Evolutionary conservation across 352 stramenopile species (phyloP), one percentile per base, ranked within the genome.

Genomic region (Plasmopara halstedii): DNA sequence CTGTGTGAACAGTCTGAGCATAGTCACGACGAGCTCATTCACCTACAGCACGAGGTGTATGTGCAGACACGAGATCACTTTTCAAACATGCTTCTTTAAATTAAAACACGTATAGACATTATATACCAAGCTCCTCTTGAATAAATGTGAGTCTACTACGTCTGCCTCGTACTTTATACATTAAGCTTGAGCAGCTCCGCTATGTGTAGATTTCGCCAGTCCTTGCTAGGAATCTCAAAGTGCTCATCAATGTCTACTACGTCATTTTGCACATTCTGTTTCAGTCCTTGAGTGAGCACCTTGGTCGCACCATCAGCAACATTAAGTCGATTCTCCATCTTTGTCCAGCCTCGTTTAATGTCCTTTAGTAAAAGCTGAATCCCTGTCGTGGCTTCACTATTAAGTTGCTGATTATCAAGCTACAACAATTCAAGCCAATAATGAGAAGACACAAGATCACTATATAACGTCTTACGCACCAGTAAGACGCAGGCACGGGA

Each of bases 161-260:
- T 32, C 25, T 32, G 21, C 15, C 22, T 45, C 15, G 17, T 37
- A 35, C 18, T 62, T 53, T 79, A 90, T 48, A 88, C 73, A 52
- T 88, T 82, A 44, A 90, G 70, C 58, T 84, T 67, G 42, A 88
- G 60, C 48, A 90, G 67, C 37, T 73, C 50, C 32, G 83, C 61
- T 15, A 90, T 38, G 47, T 86, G 63, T 36, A 57, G 55, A 65
- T 91, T 91, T 38, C 76, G 63, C 79, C 79, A 91, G 61, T 91
- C 79, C 53, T 85, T 80, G 19, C 56, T 54, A 9, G 66, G 51
- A 51, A 87, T 67, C 20, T 88, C 79, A 53, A 91, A 53, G 48
- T 91, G 79, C 35, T 88, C 76, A 46, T 91, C 79, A 39, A 87
- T 71, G 66, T 91, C 79, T 33, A 79, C 64, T 17, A 91, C 27